These are phyloP conservation scores for Pyrenophora seminiperda DNA, from an alignment of 2,329 filamentous ascomycete genomes.

Conservation along the genomic window DNA sequence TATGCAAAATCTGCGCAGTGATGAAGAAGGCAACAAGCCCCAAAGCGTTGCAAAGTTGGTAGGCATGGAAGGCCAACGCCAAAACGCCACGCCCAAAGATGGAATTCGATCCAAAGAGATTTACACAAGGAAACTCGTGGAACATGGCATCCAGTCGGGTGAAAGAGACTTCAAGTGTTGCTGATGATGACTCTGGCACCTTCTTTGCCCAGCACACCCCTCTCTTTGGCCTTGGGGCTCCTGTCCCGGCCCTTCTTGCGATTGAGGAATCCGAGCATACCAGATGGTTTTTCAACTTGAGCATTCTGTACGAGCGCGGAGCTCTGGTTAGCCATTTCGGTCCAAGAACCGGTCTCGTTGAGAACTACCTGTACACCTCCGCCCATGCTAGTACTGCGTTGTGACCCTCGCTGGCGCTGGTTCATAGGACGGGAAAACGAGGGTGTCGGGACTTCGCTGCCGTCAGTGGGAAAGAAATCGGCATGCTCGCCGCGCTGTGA, in stretches of 20 bases:
- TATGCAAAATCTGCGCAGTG: constrained; percentile 10
- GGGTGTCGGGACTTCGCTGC: constrained; percentile 32
- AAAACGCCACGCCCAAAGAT: constrained; percentile 7
- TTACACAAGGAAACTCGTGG: constrained; percentile 12
- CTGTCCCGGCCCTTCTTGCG: constrained; percentile 88
- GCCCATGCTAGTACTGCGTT: constrained; percentile 74
- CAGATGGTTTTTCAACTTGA: constrained; percentile 61
- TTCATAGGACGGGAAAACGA: constrained; percentile 50
- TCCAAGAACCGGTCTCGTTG: constrained; percentile 89
- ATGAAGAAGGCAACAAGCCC: background rate
- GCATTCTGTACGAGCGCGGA: constrained; percentile 64
- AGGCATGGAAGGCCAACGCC: background rate
- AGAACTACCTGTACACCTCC: constrained; percentile 91
- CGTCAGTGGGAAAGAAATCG: constrained; percentile 45
- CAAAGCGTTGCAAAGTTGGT: constrained; percentile 2
- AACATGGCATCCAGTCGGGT: background rate
- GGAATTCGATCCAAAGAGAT: constrained; percentile 2
- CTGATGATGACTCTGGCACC: constrained; percentile 71
- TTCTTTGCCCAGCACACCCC: constrained; percentile 92
- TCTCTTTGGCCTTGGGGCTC: constrained; percentile 92
- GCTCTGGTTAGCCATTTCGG: constrained; percentile 83
- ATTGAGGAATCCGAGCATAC: constrained; percentile 88
- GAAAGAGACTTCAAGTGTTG: constrained; percentile 41
- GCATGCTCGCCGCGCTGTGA: constrained; percentile 43
- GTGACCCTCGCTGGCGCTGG: constrained; percentile 61